Base-by-base conservation (phyloP, 2,329 filamentous ascomycete species). In the Massarina eburnea region DNA sequence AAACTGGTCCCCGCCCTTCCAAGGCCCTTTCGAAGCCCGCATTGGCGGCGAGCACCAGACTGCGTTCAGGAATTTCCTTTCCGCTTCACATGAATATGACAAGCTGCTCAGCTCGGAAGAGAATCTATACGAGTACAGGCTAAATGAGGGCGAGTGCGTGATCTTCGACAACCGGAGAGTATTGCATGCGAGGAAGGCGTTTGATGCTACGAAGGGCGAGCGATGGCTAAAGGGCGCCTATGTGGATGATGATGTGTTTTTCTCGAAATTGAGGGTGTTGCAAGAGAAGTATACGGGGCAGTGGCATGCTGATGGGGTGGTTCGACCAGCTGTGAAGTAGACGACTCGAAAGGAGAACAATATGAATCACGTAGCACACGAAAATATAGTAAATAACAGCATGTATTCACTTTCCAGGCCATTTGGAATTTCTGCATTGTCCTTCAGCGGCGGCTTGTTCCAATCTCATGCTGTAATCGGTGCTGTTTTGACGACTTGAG, bases 141-240 rank as follows among this genome's bases (percentile, higher is more conserved):
- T 96, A 68, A 75, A 83, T 43, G 83, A 88, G 3, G 94, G 92
- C 3, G 88, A 96, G 62, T 95, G 90, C 64, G 91, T 91, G 10
- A 79, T 99, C n/a, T 97, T 99, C 64, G 86, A 95, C 66, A 97
- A 97, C 64, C 73, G 83, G 48, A 79, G 92, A 15, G 78, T 95
- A n/a, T 70, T 95, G 63, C 94, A 97, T 73, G 92, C 91, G 0
- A 78, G 94, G 3, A 80, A 77, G 14, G 81, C 83, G 22, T 97
- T 97, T 69, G 83, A 92, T 64, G 71, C 76, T 0, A 72, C 72
- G 0, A 77, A 78, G 6, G 88, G 88, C 1, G 80, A 84, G 50
- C 78, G 92, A 41, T 95, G 89, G 88, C 71, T 97, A 43, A 88
- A 89, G 57, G 94, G 94, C 4, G 81, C 89, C 0, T 99, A 97